Evolutionary conservation across 2,329 filamentous ascomycete genomes (phyloP).

Genomic region (Geosmithia flava): DNA sequence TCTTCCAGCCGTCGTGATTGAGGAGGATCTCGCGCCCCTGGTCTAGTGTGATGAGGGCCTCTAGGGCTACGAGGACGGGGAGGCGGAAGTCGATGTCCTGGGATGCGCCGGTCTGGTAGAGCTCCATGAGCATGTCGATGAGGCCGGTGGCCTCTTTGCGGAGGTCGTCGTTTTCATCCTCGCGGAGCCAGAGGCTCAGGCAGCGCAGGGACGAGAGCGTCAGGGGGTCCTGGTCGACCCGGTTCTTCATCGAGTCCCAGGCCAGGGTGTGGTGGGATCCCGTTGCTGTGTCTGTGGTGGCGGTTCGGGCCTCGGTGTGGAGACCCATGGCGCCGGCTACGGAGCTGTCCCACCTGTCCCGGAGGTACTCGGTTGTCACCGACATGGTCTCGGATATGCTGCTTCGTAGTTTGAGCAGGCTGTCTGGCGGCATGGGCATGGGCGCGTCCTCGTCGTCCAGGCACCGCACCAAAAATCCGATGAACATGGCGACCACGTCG

Average conservation of each 20-base stretch:
- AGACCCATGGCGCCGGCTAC: constrained; percentile 49
- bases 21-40: constrained; percentile 35
- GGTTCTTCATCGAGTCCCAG: constrained; percentile 44
- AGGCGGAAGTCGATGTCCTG: constrained; percentile 39
- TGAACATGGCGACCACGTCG: constrained; percentile 48
- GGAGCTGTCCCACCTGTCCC: constrained; percentile 58
- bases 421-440: constrained; percentile 40
- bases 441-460: constrained; percentile 32
- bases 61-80: constrained; percentile 44
- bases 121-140: constrained; percentile 49
- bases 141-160: constrained; percentile 44
- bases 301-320: constrained; percentile 40
- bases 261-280: constrained; percentile 35
- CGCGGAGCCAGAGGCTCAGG: constrained; percentile 54
- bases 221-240: constrained; percentile 40
- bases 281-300: constrained; percentile 26
- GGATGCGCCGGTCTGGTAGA: constrained; percentile 33
- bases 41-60: constrained; percentile 39
- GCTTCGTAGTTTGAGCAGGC: constrained; percentile 47
- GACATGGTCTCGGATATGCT: constrained; percentile 52
- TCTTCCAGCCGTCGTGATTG: constrained; percentile 38
- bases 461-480: constrained; percentile 42
- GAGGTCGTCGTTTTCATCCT: constrained; percentile 51
- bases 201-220: constrained; percentile 44
- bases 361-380: constrained; percentile 50